A percentile compares a stretch with the other conserved stretches of the same genome.
phyloP scores from a whole-genome alignment of 2,329 filamentous ascomycete species.

The Ceratocystis papillata region DNA sequence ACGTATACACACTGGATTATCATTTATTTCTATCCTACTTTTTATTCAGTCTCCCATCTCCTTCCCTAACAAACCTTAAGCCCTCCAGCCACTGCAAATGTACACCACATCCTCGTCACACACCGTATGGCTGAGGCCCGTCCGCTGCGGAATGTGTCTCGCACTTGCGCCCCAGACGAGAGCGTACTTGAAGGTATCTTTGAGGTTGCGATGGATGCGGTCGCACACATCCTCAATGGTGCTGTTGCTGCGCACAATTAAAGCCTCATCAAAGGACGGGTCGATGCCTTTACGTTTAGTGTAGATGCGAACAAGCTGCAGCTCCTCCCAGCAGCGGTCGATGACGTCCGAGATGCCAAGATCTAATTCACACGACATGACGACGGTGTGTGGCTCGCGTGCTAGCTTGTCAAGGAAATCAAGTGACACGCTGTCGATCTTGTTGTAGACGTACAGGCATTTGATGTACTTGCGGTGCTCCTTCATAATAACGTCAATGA shows the following conservation, averaged over 20 bases:
- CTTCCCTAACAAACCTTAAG: constrained; percentile 32
- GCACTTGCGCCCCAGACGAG: constrained; percentile 96
- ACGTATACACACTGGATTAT: constrained; percentile 11
- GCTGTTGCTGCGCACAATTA: constrained; percentile 82
- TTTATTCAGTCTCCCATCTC: background rate
- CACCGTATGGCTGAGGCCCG: constrained; percentile 74
- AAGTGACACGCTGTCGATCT: constrained; percentile 89
- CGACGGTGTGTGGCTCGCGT: constrained; percentile 82
- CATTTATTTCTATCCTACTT: constrained; percentile 18
- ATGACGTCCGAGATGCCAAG: constrained; percentile 88
- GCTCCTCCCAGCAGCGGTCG: constrained; percentile 87
- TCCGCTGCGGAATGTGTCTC: constrained; percentile 84
- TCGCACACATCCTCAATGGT: constrained; percentile 97
- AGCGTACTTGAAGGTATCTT: constrained; percentile 98
- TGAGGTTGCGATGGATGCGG: constrained; percentile 81
- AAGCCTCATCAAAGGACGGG: constrained; percentile 77
- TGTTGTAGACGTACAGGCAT: constrained; percentile 98
- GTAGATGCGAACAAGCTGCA: constrained; percentile 83
- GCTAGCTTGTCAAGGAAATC: constrained; percentile 89
- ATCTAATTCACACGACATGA: constrained; percentile 96
- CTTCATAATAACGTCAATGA: constrained; percentile 99
- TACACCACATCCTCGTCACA: constrained; percentile 58
- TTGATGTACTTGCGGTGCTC: constrained; percentile 96
- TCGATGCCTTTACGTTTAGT: constrained; percentile 92
- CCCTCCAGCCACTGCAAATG: constrained; percentile 54